Conservation (phyloP, 768 basidiomycete genomes). For the Paxillus rubicundulus region DNA sequence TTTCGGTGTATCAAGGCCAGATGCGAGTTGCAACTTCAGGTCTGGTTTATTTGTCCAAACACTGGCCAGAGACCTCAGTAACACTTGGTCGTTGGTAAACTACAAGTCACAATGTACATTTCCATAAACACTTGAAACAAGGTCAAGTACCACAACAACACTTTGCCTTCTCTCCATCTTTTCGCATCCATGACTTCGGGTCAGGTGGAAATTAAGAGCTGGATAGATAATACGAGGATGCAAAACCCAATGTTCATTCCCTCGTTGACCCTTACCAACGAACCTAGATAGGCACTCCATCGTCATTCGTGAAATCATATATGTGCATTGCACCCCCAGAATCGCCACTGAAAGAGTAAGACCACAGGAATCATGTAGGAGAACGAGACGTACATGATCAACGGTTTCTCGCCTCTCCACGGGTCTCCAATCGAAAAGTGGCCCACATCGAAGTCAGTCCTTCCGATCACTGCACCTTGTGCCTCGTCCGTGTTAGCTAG, state of each 20-base stretch:
- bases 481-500: conserved; percentile 34
- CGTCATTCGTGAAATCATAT: conserved; percentile 34
- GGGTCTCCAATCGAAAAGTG: conserved; percentile 59
- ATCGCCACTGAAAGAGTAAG: conserved; percentile 40
- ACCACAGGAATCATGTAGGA: background rate
- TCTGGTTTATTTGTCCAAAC: conserved; percentile 33
- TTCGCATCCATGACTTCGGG: background rate
- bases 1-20: conserved; percentile 10
- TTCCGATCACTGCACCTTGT: conserved; percentile 51
- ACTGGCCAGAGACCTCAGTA: conserved; percentile 6
- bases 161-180: background rate
- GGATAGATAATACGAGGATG: conserved; percentile 9
- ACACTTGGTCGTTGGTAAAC: background rate
- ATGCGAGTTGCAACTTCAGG: conserved; percentile 11
- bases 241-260: background rate
- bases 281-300: conserved; percentile 19
- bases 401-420: conserved; percentile 47
- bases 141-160: background rate
- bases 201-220: background rate
- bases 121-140: background rate
- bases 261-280: background rate
- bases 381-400: conserved; percentile 55
- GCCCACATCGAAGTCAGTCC: conserved; percentile 55
- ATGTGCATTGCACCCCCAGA: conserved; percentile 47
- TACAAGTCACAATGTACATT: background rate